Evolutionary conservation across 2,329 filamentous ascomycete species (phyloP), one percentile per base, ranked within the genome.

Genomic region (Fusarium nygamai): DNA sequence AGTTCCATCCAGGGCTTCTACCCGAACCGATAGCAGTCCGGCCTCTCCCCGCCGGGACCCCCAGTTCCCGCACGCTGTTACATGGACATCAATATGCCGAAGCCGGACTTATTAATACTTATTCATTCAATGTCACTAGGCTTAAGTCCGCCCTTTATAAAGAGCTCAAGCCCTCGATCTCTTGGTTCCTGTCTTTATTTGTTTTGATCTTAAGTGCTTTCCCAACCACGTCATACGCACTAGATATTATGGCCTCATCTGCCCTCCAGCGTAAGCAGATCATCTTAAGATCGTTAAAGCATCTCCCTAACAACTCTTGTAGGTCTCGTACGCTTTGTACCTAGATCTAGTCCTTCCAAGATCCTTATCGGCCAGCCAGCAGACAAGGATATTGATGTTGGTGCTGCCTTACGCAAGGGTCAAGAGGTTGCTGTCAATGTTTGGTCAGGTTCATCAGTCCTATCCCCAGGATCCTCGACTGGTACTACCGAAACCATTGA

Each of bases 271-370:
- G 76, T 71, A 66, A 50, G 63, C 67, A n/a, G n/a, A 36, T 54
- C 33, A 24, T 43, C 34, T 24, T 16, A n/a, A 24, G 12, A 17
- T 33, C 19, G 9, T 38, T 7, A n/a, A n/a, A 12, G n/a, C 17
- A 43, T 14, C 41, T 54, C 36, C 47, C 48, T 51, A 41, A 34
- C 43, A 51, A 38, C 34, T 51, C 57, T 50, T 20, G 27, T 29
- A 90, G 89, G 89, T 79, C 86, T 91, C 66, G 88, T 91, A 73
- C 88, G 89, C 60, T 91, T 91, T 76, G 79, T 87, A 24, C 87
- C 89, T 61, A 87, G 86, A 76, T 86, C 85, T 10, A 85, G 87
- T 54, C 79, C 83, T 43, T 80, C 82, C 67, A 86, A 85, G 70
- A 78, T 89, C 61, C 81, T 89, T 54, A 87, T 91, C 74, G 89